Percentiles rank a stretch among this genome's conserved stretches.
Evolutionary conservation across 2,329 filamentous ascomycete genomes (phyloP).

Genomic region (Colletotrichum truncatum): DNA sequence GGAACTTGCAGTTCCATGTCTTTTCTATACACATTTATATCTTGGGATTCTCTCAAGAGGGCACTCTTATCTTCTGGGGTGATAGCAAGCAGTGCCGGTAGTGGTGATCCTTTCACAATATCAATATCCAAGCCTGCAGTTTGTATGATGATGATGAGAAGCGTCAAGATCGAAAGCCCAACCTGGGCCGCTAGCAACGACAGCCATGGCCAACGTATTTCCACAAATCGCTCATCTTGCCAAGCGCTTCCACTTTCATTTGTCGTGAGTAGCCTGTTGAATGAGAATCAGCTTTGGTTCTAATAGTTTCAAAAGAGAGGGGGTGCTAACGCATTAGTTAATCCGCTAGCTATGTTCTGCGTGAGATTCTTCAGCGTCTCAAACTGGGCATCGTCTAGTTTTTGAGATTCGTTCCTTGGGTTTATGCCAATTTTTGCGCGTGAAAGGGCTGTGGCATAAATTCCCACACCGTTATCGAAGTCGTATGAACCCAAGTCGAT

Average conservation of each 20-base stretch:
- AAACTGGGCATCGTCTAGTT: slow-evolving; percentile 7
- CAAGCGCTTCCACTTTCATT: slow-evolving; percentile 10
- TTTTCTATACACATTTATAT: neutral
- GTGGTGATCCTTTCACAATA: slow-evolving; percentile 19
- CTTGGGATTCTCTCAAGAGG: neutral
- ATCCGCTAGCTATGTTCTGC: slow-evolving; percentile 11
- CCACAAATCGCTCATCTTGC: slow-evolving; percentile 13
- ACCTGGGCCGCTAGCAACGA: slow-evolving; percentile 12
- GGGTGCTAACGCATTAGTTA: slow-evolving; percentile 17
- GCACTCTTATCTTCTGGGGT: neutral
- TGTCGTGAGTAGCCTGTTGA: neutral
- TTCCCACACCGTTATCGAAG: slow-evolving; percentile 4
- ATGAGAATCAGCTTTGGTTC: neutral
- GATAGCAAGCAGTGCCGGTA: slow-evolving; percentile 10
- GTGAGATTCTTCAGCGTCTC: slow-evolving; percentile 2
- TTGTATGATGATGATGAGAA: slow-evolving; percentile 3
- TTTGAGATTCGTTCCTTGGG: neutral
- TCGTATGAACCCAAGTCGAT: neutral
- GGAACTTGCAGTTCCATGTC: neutral
- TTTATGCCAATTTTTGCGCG: slow-evolving; percentile 7
- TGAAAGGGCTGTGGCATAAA: slow-evolving; percentile 9
- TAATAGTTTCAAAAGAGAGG: neutral
- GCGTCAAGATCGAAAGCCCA: slow-evolving; percentile 7
- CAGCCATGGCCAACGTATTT: slow-evolving; percentile 18
- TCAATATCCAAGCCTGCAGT: slow-evolving; percentile 8